Evolutionary conservation across 345 rosid species (phyloP), one percentile per base, ranked within the genome.

Genomic region (Bretschneidera sinensis): DNA sequence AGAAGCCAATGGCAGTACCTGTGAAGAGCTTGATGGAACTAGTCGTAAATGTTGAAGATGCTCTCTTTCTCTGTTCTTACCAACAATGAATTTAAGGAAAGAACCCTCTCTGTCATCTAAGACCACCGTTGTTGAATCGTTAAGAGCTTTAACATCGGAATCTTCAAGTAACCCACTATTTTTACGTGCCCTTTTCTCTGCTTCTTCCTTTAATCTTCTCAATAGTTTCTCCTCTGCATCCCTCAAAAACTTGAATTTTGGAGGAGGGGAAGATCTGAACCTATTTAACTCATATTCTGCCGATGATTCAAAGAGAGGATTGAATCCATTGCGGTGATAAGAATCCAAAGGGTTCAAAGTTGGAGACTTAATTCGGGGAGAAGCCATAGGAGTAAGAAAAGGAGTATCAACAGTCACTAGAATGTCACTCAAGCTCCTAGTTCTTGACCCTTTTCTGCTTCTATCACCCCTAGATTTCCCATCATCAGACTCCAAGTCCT

Each of bases 401-500:
- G 89, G 91, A 43, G 83, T 74, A 54, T 84, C 85, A 9, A 74
- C 64, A 17, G 78, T 19, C 23, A 84, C 4, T 3, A 77, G 55
- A 22, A 89, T 33, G 62, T 90, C 97, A 74, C 96, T 85, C 72
- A 94, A 63, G 68, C 97, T 94, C 65, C 80, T 70, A 4, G 54
- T 79, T 74, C 95, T 88, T 1, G 98, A 92, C 21, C 85, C 83
- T 74, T 76, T 77, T 18, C 76, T 73, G 62, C 75, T 77, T 28
- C 79, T 71, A 20, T 78, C 78, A 39, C 78, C 68, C 57, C 77
- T 81, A 0, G 98, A 88, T 60, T 73, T 85, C 23, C 84, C 95
- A 65, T 86, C 96, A 2, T 87, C 96, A 31, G 99, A 90, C 60
- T 94, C 99, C 86, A 94, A 78, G 66, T 94, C 99, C 45, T 92